Evolutionary conservation across 768 basidiomycete genomes (phyloP).

Genomic region (Phylloporus sp.): DNA sequence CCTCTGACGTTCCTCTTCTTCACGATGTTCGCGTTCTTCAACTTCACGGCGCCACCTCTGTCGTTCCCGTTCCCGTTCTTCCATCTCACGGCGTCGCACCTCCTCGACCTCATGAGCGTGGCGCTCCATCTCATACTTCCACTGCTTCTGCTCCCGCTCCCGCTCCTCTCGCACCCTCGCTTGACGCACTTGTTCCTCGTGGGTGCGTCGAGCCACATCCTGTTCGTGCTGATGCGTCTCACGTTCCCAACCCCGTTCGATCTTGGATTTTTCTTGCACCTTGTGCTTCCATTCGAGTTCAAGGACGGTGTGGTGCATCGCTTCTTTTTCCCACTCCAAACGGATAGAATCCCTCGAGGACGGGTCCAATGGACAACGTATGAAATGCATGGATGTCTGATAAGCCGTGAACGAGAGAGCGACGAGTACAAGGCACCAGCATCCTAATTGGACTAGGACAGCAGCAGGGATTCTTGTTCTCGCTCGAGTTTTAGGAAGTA

Average conservation of each 20-base stretch:
- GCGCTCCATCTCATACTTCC: constrained; percentile 7
- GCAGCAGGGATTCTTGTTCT: background rate
- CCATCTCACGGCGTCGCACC: constrained; percentile 1
- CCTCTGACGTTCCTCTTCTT: constrained; percentile 24
- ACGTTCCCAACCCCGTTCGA: constrained; percentile 2
- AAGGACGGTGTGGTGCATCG: background rate
- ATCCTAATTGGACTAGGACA: background rate
- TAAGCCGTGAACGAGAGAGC: background rate
- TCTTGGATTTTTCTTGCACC: background rate
- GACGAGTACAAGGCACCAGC: background rate
- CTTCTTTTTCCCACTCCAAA: constrained; percentile 6
- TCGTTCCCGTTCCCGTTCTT: background rate
- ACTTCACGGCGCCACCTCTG: constrained; percentile 14
- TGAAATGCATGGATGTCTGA: background rate
- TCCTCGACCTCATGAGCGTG: constrained; percentile 5
- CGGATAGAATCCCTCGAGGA: constrained; percentile 4
- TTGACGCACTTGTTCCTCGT: constrained; percentile 8
- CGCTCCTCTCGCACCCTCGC: background rate
- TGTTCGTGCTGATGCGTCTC: background rate
- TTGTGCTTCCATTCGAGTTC: constrained; percentile 2
- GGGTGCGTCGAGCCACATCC: background rate
- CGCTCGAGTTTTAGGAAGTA: background rate
- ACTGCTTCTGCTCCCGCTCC: constrained; percentile 1
- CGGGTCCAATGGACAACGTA: constrained; percentile 5
- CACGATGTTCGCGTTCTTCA: constrained; percentile 11